These are phyloP conservation scores for Dionaea muscipula DNA, from an alignment of 179 eudicot genomes.

Conservation along the genomic window DNA sequence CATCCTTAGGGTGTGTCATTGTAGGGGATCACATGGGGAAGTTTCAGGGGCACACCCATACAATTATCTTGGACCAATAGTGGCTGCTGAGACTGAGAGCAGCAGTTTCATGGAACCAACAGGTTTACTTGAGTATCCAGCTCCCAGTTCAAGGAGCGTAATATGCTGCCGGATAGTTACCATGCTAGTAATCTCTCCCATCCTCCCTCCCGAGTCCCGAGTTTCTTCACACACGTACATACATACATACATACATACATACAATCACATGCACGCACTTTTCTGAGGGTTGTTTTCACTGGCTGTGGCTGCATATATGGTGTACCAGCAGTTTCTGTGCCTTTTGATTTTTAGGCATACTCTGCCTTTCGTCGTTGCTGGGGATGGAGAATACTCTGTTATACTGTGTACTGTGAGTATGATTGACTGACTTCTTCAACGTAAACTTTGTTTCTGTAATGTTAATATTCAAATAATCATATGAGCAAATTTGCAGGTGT, in stretches of 20 bases:
- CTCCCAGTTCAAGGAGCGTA: constrained; percentile 36
- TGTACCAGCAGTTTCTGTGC: no score
- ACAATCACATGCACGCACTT: no score
- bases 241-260: no score
- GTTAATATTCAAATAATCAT: no score
- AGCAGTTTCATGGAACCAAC: constrained; percentile 31
- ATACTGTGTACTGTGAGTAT: no score
- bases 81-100: constrained; percentile 31
- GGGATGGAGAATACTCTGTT: constrained; percentile 26
- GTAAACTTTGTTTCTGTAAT: no score
- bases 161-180: constrained; percentile 56
- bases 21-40: constrained; percentile 77
- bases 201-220: constrained; percentile 6
- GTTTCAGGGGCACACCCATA: constrained; percentile 30
- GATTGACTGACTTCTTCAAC: no score
- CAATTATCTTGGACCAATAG: constrained; percentile 26
- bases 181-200: constrained; percentile 42
- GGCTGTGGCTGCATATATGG: no score
- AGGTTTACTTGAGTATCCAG: constrained; percentile 33
- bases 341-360: not conserved
- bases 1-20: constrained; percentile 4
- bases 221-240: no score
- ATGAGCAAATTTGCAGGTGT: no score
- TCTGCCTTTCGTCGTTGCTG: constrained; percentile 11
- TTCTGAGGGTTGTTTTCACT: no score